phyloP scores from a whole-genome alignment of 495 filamentous ascomycete genomes.

The Aspergillus sparsus region DNA sequence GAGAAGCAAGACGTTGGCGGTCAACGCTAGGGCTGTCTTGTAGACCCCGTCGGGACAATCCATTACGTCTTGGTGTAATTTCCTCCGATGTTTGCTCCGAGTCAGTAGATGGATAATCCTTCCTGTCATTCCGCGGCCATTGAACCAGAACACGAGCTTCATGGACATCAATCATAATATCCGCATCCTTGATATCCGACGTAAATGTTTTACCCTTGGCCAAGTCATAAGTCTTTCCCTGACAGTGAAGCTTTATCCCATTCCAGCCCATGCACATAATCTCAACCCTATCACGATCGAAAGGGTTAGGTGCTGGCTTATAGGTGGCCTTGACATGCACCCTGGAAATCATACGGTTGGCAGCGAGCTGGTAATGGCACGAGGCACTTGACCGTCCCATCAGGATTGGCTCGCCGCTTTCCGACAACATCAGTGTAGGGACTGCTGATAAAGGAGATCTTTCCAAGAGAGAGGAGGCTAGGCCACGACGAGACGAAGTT shows the following conservation, averaged over 20 bases:
- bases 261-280: constrained; percentile 95
- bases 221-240: constrained; percentile 83
- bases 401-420: constrained; percentile 74
- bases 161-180: constrained; percentile 95
- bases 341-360: constrained; percentile 87
- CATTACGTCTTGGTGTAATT: constrained; percentile 40
- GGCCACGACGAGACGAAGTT: constrained; percentile 49
- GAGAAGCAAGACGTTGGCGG: constrained; percentile 62
- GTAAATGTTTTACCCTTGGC: constrained; percentile 86
- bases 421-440: constrained; percentile 76
- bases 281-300: constrained; percentile 71
- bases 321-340: constrained; percentile 89
- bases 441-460: constrained; percentile 81
- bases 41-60: constrained; percentile 31
- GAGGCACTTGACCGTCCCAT: constrained; percentile 94
- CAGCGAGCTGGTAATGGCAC: constrained; percentile 86
- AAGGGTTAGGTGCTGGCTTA: constrained; percentile 62
- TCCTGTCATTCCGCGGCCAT: constrained; percentile 73
- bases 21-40: constrained; percentile 68
- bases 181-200: constrained; percentile 83
- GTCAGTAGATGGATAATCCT: constrained; percentile 60
- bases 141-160: constrained; percentile 84
- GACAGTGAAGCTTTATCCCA: constrained; percentile 88
- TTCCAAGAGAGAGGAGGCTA: constrained; percentile 73
- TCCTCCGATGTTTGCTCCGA: constrained; percentile 72